Evolutionary conservation across 306 rosid genomes (phyloP), one percentile per base, ranked within the genome.

Genomic region (Rosa chinensis): DNA sequence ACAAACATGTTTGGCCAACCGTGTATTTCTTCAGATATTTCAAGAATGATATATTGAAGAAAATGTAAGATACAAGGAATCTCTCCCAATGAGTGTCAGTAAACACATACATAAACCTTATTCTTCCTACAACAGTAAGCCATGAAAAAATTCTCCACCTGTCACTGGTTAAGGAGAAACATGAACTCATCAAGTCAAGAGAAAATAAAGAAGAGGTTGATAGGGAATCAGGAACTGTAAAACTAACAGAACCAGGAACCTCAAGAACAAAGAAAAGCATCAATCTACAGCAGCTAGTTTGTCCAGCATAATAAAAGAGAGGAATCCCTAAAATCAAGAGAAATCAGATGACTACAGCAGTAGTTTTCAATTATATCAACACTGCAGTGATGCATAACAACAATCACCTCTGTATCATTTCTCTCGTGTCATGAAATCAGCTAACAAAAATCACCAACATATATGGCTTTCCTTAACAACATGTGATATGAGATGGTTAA

Each of bases 331-430:
- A 11, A 23, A 59, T 59, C 37, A 21, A 59, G 66, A 59, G 37
- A 59, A 55, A 55, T 20, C 62, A 20, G 62, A 55, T 55, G 62
- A 8, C 28, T 55, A 8, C 28, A 55, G 25, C 21, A 42, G 10
- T 18, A 53, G 9, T 23, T 21, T 59, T 59, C 66, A 10, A 23
- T 59, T 59, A 25, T 59, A 59, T 59, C 10, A 25, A 59, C 66
- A 59, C 18, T 70, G 8, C 37, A 70, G 55, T 74, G 78, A 43
- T 56, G 39, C 50, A 42, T 8, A 73, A 53, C 77, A 6, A 73
- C 12, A 18, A 18, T 32, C 58, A 37, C 32, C 43, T n/a, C 40
- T n/a, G 2, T 53, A 56, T 74, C 9, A 2, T n/a, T 3, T 28
- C 68, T 53, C 11, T 25, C 1, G 23, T 21, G 20, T 11, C 55